Conservation (phyloP, 2,329 filamentous ascomycete genomes). For the Saccharata proteae region DNA sequence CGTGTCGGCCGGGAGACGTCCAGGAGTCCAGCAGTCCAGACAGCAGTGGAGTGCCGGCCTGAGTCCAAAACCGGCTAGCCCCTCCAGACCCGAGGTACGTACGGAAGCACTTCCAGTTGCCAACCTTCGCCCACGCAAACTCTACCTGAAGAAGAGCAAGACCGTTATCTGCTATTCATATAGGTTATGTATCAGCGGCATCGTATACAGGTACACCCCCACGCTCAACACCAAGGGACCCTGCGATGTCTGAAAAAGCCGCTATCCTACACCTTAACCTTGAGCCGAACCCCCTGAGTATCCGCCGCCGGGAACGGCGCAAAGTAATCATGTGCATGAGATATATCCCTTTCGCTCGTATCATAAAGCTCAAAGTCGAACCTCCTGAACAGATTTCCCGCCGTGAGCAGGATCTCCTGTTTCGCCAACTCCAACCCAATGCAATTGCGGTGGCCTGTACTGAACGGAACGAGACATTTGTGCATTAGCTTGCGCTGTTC, state of each 20-base stretch:
- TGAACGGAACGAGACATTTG: conserved; percentile 11
- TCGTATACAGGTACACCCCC: neutral
- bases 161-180: no score
- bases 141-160: no score
- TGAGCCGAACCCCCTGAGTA: conserved; percentile 11
- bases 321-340: conserved; percentile 10
- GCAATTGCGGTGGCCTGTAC: conserved; percentile 12
- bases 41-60: no score
- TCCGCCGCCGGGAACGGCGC: conserved; percentile 8
- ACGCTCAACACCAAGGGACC: neutral
- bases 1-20: no score
- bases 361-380: conserved; percentile 8
- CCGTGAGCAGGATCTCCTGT: conserved; percentile 1
- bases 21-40: no score
- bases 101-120: no score
- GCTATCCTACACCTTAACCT: conserved; percentile 4
- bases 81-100: no score
- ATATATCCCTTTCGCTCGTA: conserved; percentile 10
- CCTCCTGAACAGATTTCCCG: conserved; percentile 2
- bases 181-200: no score
- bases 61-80: no score
- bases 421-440: conserved; percentile 10
- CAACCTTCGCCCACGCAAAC: no score
- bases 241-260: neutral
- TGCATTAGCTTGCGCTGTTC: conserved; percentile 9